These are phyloP conservation scores for Lepiota brunneoincarnata DNA, from an alignment of 768 basidiomycete species.

Conservation along the genomic window DNA sequence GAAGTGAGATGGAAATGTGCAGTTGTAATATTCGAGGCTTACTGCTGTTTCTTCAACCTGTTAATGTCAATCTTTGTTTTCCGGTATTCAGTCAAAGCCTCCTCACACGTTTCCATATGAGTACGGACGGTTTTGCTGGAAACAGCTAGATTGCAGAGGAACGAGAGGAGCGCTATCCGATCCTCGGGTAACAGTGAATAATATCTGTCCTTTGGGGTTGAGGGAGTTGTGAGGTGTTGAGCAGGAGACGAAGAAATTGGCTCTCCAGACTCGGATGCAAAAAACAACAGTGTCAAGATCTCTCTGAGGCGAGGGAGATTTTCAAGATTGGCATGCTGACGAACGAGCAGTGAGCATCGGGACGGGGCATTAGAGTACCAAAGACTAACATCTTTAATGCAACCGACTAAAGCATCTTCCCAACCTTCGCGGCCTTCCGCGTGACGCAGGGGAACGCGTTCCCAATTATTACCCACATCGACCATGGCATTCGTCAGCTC, in stretches of 20 bases:
- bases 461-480: constrained; percentile 85
- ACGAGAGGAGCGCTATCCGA: constrained; percentile 81
- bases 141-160: constrained; percentile 86
- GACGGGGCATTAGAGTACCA: constrained; percentile 1
- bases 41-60: constrained; percentile 86
- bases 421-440: constrained; percentile 80
- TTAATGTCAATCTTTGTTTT: constrained; percentile 97
- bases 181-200: constrained; percentile 69
- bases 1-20: constrained; percentile 3
- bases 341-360: constrained; percentile 8
- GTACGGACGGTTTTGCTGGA: constrained; percentile 86
- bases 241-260: constrained; percentile 49
- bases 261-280: constrained; percentile 50
- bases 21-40: constrained; percentile 30
- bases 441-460: constrained; percentile 69
- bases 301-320: constrained; percentile 74
- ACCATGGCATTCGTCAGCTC: constrained; percentile 67
- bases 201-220: constrained; percentile 69
- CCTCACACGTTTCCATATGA: constrained; percentile 89
- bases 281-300: constrained; percentile 70
- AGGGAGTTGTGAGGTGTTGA: constrained; percentile 35
- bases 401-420: constrained; percentile 89
- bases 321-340: constrained; percentile 68
- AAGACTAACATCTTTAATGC: constrained; percentile 78
- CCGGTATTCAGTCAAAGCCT: constrained; percentile 84